Evolutionary conservation across 331 rosid species (phyloP), one percentile per base, ranked within the genome.

Genomic region (Stylosanthes scabra): DNA sequence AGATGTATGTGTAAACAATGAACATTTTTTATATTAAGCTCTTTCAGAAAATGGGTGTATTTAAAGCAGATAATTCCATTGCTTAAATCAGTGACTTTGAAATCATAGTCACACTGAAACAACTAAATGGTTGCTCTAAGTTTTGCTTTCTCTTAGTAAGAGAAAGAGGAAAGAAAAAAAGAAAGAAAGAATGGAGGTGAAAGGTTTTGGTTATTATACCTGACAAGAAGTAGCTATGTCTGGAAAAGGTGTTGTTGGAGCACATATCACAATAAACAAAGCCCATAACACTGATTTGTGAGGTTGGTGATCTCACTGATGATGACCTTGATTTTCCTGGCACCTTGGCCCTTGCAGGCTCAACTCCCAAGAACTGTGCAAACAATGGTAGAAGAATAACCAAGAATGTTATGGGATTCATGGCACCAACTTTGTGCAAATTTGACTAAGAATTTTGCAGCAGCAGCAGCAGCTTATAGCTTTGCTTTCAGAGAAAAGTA

Each of bases 191-290:
- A 77, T 77, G 76, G 64, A 74, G 20, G 54, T 55, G 37, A 68
- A 45, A 52, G 39, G 66, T 65, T 70, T 65, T 31, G 62, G 12
- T 7, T 3, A 12, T 15, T 44, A 3, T 39, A 94, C 96, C 90
- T 74, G 86, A 75, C 80, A 94, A 44, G 80, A 89, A 94, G 86
- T 91, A 94, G 82, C 97, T 91, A 81, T 94, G 84, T 59, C 76
- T 81, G 69, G 98, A 82, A 80, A 94, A 94, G 88, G 79, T 91
- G 80, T 91, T 91, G 86, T 88, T 93, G 85, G 87, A 89, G 93
- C 98, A 93, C 81, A 67, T 89, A 78, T 91, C 98, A 72, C 98
- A 93, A 42, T 91, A 93, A 75, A 93, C 98, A 78, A 91, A 87
- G 37, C 98, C 98, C 98, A 91, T 93, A 0, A 93, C 97, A 74